phyloP scores from a whole-genome alignment of 495 filamentous ascomycete species.

The Durotheca rogersii region DNA sequence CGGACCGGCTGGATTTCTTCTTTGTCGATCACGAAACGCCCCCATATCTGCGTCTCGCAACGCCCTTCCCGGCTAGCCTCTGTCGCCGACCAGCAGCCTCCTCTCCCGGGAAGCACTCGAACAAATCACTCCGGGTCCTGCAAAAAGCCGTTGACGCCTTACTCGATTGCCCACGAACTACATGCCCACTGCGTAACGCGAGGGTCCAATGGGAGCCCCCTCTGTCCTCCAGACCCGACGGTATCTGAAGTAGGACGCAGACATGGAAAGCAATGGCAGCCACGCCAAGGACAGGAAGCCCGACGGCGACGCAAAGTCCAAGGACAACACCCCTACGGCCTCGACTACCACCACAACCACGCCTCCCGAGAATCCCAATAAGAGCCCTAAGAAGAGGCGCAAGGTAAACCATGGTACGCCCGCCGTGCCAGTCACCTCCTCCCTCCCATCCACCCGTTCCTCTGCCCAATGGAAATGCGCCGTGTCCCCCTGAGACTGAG shows the following conservation, averaged over 20 bases:
- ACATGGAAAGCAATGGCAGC: conserved; percentile 47
- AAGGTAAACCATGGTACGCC: conserved; percentile 98
- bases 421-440: conserved; percentile 40
- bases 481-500: no score
- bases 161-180: conserved; percentile 51
- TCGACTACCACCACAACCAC: conserved; percentile 42
- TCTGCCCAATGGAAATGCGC: no score
- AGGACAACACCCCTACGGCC: conserved; percentile 44
- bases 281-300: conserved; percentile 53
- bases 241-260: conserved; percentile 36
- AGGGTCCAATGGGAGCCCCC: conserved; percentile 49
- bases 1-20: conserved; percentile 26
- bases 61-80: conserved; percentile 4
- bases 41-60: conserved; percentile 17
- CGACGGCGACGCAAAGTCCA: conserved; percentile 47
- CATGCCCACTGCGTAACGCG: conserved; percentile 53
- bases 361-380: conserved; percentile 46
- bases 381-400: conserved; percentile 89
- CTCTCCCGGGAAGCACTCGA: conserved; percentile 27
- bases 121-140: conserved; percentile 42
- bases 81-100: conserved; percentile 29
- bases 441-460: not conserved
- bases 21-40: conserved; percentile 33
- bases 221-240: conserved; percentile 34
- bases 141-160: conserved; percentile 49